phyloP scores from a whole-genome alignment of 495 filamentous ascomycete genomes.

The Hypoxylon fuscum region DNA sequence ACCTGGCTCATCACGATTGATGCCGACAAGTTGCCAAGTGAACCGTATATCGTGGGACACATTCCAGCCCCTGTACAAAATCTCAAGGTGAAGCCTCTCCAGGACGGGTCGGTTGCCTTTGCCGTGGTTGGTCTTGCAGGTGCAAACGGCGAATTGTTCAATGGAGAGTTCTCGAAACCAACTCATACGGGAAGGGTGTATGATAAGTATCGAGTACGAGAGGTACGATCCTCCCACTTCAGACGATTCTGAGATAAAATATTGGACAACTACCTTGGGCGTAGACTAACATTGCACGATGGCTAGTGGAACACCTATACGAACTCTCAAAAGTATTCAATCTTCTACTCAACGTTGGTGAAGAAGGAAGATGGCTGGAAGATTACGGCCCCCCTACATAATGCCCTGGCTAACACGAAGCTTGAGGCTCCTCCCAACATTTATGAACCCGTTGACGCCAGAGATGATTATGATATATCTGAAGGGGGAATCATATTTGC shows the following conservation, averaged over 20 bases:
- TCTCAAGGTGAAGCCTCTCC: slow-evolving; percentile 34
- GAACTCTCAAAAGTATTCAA: slow-evolving; percentile 22
- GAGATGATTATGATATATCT: slow-evolving; percentile 36
- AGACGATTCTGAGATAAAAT: too few species aligned
- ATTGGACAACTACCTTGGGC: too few species aligned
- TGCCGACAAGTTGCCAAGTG: slow-evolving; percentile 12
- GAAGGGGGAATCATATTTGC: slow-evolving; percentile 37
- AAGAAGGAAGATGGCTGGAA: slow-evolving; percentile 23
- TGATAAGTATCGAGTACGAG: slow-evolving; percentile 10
- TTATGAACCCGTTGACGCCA: slow-evolving; percentile 9
- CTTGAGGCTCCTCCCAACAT: slow-evolving; percentile 26
- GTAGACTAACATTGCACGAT: background rate
- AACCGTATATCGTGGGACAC: slow-evolving; percentile 21
- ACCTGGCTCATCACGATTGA: slow-evolving; percentile 32
- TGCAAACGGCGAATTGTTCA: slow-evolving; percentile 24
- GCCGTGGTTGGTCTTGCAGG: slow-evolving; percentile 29
- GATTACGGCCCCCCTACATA: slow-evolving; percentile 26
- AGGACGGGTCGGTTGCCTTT: slow-evolving; percentile 36
- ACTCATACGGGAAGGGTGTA: slow-evolving; percentile 29
- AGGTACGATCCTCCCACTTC: slow-evolving; percentile 28
- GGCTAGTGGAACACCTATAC: slow-evolving; percentile 29
- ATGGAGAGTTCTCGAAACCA: slow-evolving; percentile 9
- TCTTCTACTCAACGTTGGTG: slow-evolving; percentile 43
- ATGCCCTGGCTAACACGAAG: slow-evolving; percentile 27
- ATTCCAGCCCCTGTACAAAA: slow-evolving; percentile 21